Evolutionary conservation across 1,284 basidiomycete species (phyloP).

Genomic region (Naganishia liquefaciens): DNA sequence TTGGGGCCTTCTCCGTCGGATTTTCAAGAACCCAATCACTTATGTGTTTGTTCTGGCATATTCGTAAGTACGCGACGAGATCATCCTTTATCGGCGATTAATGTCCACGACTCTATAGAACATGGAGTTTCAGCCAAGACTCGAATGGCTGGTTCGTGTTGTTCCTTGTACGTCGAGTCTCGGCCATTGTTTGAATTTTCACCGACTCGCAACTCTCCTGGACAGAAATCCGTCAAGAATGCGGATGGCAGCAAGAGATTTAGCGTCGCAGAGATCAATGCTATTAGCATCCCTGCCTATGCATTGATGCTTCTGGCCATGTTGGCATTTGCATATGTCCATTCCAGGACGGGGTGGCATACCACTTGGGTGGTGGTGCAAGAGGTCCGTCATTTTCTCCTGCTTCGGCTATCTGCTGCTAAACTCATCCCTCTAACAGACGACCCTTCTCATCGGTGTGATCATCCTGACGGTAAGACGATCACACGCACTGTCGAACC

Average conservation of each 20-base stretch:
- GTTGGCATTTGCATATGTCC: conserved; percentile 39
- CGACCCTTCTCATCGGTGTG: conserved; percentile 35
- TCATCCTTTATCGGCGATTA: neutral
- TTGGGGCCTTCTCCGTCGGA: conserved; percentile 24
- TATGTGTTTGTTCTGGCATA: conserved; percentile 38
- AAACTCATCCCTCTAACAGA: conserved; percentile 7
- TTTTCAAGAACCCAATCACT: conserved; percentile 36
- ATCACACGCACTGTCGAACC: neutral
- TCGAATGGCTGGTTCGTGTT: conserved; percentile 42
- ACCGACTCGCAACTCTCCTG: neutral
- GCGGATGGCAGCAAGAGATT: conserved; percentile 36
- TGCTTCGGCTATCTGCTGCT: neutral
- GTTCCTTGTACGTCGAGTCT: conserved; percentile 33
- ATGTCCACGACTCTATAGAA: conserved; percentile 2
- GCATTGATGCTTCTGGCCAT: conserved; percentile 41
- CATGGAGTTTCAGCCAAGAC: conserved; percentile 38
- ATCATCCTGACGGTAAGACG: conserved; percentile 35
- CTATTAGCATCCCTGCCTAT: conserved; percentile 40
- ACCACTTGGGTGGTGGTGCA: conserved; percentile 38
- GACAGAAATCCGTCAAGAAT: conserved; percentile 36
- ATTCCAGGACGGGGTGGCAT: conserved; percentile 37
- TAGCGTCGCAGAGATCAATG: conserved; percentile 35
- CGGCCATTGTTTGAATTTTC: neutral
- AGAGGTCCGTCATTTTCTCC: conserved; percentile 25
- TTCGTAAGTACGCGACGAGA: conserved; percentile 7